phyloP scores from a whole-genome alignment of 78 protist genomes.

The Dictyostelium intermedium region DNA sequence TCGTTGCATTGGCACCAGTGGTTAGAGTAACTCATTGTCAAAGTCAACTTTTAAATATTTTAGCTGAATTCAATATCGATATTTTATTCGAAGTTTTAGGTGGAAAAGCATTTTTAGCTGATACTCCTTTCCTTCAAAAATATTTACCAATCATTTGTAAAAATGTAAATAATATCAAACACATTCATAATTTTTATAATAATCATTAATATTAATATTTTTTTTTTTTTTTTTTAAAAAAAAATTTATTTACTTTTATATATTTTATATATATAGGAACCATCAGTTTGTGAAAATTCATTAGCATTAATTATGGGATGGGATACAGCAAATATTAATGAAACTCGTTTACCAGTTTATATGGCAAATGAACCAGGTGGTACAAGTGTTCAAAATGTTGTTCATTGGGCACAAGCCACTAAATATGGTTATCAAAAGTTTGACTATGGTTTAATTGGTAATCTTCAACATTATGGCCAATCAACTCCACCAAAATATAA shows the following conservation, averaged over 20 bases:
- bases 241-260: background rate
- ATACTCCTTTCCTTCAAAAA: slow-evolving; percentile 56
- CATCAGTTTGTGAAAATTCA: slow-evolving; percentile 36
- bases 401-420: slow-evolving; percentile 79
- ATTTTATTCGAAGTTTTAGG: slow-evolving; percentile 66
- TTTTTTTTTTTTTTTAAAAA: too few species aligned
- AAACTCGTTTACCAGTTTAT: slow-evolving; percentile 58
- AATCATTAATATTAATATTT: background rate
- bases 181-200: background rate
- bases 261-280: slow-evolving; percentile 8
- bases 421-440: slow-evolving; percentile 59
- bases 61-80: slow-evolving; percentile 56
- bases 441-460: slow-evolving; percentile 50
- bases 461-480: slow-evolving; percentile 46
- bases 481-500: slow-evolving; percentile 56
- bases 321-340: slow-evolving; percentile 46
- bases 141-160: slow-evolving; percentile 51
- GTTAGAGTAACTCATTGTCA: slow-evolving; percentile 55
- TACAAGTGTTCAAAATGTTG: slow-evolving; percentile 77
- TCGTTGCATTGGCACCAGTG: slow-evolving; percentile 83
- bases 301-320: slow-evolving; percentile 70
- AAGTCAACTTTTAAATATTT: slow-evolving; percentile 20
- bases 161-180: background rate
- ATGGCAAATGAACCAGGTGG: slow-evolving; percentile 84
- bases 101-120: slow-evolving; percentile 67